Conservation (phyloP, 805 yeast species). For the Sugiyamaella boreocaroliniensis region DNA sequence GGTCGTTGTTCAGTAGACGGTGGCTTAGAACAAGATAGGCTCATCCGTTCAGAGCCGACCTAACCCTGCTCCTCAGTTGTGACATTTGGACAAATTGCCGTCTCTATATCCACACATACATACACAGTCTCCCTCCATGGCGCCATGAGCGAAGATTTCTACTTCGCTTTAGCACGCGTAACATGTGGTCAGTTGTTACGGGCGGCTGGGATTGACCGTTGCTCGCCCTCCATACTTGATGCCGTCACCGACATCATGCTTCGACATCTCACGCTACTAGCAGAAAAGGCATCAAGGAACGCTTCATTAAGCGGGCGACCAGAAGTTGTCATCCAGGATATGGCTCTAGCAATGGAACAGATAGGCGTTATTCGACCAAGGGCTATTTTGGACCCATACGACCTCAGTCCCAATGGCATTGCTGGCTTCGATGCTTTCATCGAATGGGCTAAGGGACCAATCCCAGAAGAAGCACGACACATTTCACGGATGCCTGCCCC, state of each 20-base stretch:
- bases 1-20: no score
- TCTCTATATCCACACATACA: not conserved
- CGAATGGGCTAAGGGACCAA: slow-evolving; percentile 49
- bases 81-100: not conserved
- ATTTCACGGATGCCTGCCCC: slow-evolving; percentile 13
- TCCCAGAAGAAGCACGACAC: slow-evolving; percentile 39
- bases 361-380: slow-evolving; percentile 57
- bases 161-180: slow-evolving; percentile 41
- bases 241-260: slow-evolving; percentile 70
- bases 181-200: slow-evolving; percentile 55
- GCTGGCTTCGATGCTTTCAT: slow-evolving; percentile 46
- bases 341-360: slow-evolving; percentile 61
- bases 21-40: no score
- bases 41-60: no score
- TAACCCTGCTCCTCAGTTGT: not conserved
- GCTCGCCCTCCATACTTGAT: slow-evolving; percentile 65
- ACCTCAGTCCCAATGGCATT: slow-evolving; percentile 40
- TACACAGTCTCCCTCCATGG: not conserved
- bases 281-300: slow-evolving; percentile 43
- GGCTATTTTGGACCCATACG: slow-evolving; percentile 48
- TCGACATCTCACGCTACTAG: slow-evolving; percentile 51
- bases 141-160: slow-evolving; percentile 35
- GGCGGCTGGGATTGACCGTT: slow-evolving; percentile 77
- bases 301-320: slow-evolving; percentile 44
- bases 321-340: slow-evolving; percentile 54